Conservation (phyloP, 1,284 basidiomycete species). For the Chalciporus sp. region DNA sequence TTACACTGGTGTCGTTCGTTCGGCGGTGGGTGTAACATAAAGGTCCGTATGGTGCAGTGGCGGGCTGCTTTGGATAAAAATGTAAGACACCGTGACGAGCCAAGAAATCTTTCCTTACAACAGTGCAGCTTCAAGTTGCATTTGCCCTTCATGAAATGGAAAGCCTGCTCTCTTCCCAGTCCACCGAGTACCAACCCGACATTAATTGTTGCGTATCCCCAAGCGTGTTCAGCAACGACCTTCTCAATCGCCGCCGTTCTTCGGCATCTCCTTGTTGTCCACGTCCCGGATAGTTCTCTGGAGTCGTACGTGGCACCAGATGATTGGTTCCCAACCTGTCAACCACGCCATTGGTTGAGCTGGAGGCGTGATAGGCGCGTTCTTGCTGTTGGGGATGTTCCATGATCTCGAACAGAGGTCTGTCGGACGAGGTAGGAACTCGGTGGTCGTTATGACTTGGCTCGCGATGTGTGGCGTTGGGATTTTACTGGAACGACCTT, state of each 20-base stretch:
- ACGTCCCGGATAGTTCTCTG: constrained; percentile 45
- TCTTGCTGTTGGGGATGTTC: constrained; percentile 56
- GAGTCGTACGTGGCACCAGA: constrained; percentile 48
- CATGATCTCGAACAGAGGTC: constrained; percentile 61
- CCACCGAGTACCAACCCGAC: no score
- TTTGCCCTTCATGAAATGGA: no score
- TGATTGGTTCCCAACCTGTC: constrained; percentile 35
- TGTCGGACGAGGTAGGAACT: constrained; percentile 53
- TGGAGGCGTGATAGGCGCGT: constrained; percentile 54
- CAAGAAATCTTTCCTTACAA: no score
- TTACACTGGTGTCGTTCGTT: constrained; percentile 9
- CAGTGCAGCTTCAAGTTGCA: no score
- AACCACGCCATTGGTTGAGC: constrained; percentile 43
- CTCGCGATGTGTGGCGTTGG: constrained; percentile 59
- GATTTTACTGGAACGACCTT: constrained; percentile 49
- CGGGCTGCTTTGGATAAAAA: no score
- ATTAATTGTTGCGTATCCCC: no score
- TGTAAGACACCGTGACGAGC: no score
- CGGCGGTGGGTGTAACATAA: neutral
- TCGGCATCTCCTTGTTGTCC: constrained; percentile 40
- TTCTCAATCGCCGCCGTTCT: constrained; percentile 44
- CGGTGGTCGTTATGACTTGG: constrained; percentile 46
- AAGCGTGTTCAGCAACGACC: constrained; percentile 31
- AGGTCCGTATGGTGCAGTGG: no score
- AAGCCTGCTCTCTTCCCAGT: no score